Percentiles rank a stretch among this genome's conserved stretches.
These are phyloP conservation scores for Phaeotremella skinneri DNA, from an alignment of 768 basidiomycete genomes.

Conservation along the genomic window DNA sequence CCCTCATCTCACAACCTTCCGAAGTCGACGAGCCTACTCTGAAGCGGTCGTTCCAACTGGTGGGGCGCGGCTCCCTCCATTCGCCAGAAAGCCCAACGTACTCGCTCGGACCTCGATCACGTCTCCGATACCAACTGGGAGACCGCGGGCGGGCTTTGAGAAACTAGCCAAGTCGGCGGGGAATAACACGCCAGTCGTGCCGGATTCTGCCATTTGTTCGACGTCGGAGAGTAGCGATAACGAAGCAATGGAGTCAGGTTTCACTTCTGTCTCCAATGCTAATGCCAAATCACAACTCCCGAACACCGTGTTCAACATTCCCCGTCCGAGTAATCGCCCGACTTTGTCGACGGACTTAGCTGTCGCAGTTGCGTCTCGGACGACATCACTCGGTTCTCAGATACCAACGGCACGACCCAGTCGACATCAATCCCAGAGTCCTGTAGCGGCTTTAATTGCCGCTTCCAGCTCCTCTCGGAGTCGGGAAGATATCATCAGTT, in stretches of 20 bases:
- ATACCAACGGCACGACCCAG: constrained; percentile 9
- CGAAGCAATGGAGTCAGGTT: constrained; percentile 16
- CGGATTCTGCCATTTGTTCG: constrained; percentile 43
- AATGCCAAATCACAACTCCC: background rate
- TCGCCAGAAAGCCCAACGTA: constrained; percentile 23
- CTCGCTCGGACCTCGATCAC: constrained; percentile 1
- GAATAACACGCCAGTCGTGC: constrained; percentile 32
- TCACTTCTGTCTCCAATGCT: background rate
- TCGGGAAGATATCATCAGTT: constrained; percentile 44
- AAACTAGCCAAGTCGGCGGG: constrained; percentile 34
- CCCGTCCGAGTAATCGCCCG: constrained; percentile 5
- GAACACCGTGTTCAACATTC: background rate
- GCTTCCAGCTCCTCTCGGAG: constrained; percentile 41
- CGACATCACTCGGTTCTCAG: background rate
- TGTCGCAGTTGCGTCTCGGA: background rate
- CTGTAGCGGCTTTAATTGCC: constrained; percentile 42
- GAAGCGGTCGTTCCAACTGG: constrained; percentile 30
- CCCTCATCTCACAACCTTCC: constrained; percentile 10
- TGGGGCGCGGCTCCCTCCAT: constrained; percentile 22
- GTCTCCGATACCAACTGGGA: constrained; percentile 2
- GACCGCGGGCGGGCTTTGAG: constrained; percentile 6
- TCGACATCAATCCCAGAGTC: constrained; percentile 21
- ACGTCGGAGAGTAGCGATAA: constrained; percentile 43
- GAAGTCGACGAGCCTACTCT: constrained; percentile 44
- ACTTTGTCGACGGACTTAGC: constrained; percentile 11